phyloP scores from a whole-genome alignment of 305 asterid genomes.

The Striga hermonthica region DNA sequence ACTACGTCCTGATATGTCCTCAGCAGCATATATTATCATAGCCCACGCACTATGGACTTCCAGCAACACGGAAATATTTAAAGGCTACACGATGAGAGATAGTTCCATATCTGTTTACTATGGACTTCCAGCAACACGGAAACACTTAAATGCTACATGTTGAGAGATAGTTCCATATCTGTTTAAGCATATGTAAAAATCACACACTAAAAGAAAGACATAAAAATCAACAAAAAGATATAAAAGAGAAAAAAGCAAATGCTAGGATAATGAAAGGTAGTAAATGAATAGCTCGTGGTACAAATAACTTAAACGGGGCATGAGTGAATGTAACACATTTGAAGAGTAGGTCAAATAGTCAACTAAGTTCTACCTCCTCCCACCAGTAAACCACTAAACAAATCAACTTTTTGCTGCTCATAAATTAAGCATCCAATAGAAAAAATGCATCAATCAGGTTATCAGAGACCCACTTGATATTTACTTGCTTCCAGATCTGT shows the following conservation, averaged over 20 bases:
- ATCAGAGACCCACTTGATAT: conserved; percentile 54
- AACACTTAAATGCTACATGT: no score
- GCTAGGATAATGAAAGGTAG: background rate
- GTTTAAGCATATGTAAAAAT: no score
- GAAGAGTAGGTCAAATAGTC: background rate
- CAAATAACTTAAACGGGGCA: background rate
- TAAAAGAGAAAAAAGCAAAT: background rate
- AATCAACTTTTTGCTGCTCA: conserved; percentile 9
- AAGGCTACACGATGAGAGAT: no score
- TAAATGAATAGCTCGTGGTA: conserved; percentile 15
- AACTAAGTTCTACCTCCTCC: background rate
- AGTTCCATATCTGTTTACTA: no score
- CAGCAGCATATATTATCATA: background rate
- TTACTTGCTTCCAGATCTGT: conserved; percentile 66
- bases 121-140: no score
- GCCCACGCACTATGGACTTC: no score
- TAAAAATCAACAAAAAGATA: background rate
- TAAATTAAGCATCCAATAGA: background rate
- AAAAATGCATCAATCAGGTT: conserved; percentile 17
- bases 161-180: no score
- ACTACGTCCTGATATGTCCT: background rate
- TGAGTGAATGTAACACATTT: background rate
- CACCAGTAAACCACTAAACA: conserved; percentile 14
- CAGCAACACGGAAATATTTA: no score
- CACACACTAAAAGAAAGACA: background rate